Conservation (phyloP, 257 asterid genomes). For the Cynanchum wilfordii region DNA sequence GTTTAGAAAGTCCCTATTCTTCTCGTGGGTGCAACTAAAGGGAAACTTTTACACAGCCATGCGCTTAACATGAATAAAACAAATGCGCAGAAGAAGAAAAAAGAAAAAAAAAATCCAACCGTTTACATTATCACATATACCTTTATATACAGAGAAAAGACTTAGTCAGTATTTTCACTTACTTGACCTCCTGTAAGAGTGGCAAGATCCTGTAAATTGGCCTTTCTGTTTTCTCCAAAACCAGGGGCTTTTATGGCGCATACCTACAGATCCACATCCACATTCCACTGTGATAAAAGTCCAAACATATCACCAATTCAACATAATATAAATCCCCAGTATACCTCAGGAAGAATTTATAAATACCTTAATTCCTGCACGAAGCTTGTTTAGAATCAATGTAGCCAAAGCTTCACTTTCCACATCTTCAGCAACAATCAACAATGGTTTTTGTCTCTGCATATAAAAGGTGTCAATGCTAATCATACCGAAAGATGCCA, state of each 20-base stretch:
- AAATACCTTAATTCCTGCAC: slow-evolving; percentile 50
- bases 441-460: slow-evolving; percentile 47
- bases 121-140: too few relatives aligned
- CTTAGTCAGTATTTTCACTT: slow-evolving; percentile 1
- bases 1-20: background rate
- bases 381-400: slow-evolving; percentile 55
- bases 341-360: background rate
- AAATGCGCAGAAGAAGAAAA: background rate
- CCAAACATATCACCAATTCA: background rate
- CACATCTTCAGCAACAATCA: slow-evolving; percentile 53
- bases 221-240: slow-evolving; percentile 58
- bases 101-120: background rate
- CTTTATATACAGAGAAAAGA: background rate
- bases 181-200: slow-evolving; percentile 57
- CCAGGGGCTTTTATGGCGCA: slow-evolving; percentile 69
- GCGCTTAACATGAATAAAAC: background rate
- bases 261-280: slow-evolving; percentile 28
- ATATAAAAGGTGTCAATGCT: slow-evolving; percentile 4
- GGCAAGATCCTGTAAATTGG: slow-evolving; percentile 50
- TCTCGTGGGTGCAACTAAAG: background rate
- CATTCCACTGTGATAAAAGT: background rate
- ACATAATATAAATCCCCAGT: background rate
- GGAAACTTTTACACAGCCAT: background rate
- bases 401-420: slow-evolving; percentile 56
- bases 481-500: background rate